Evolutionary conservation across 495 filamentous ascomycete genomes (phyloP), one percentile per base, ranked within the genome.

Genomic region (Penicillium alfredii): DNA sequence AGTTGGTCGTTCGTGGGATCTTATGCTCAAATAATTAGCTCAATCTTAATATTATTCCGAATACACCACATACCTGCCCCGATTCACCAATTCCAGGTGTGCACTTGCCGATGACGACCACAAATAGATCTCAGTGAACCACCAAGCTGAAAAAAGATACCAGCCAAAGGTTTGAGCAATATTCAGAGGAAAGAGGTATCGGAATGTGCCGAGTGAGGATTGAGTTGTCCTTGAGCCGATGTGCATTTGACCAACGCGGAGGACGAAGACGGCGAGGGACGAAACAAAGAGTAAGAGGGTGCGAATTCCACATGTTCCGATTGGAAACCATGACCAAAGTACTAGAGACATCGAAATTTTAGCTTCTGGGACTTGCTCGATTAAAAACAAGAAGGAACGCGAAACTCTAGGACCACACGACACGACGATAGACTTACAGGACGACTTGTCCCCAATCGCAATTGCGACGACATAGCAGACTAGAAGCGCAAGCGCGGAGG

Each of bases 191-290:
- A 77, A 60, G 1, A 77, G 61, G 39, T 66, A 63, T 38, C 52
- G 58, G 38, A 92, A 71, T 8, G 81, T 83, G 27, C 79, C 56
- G 33, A 81, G 70, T 13, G 77, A 71, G 4, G 81, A 87, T 30
- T 69, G 63, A 21, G 83, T 81, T 12, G 82, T 87, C 56, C 87
- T 77, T 23, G 44, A 59, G 53, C 60, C 69, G 53, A 77, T 52
- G 59, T 96, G 93, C 58, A 94, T 73, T 49, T 92, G 82, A 25
- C 82, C 75, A 44, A 96, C 86, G 38, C 92, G 85, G 17, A 96
- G 73, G 45, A 94, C 77, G 56, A 92, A 82, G 35, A 88, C 67
- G 22, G 73, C 69, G 30, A 88, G 67, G 20, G 54, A 56, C 4
- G 73, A 68, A 49, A 92, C 74, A 60, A 88, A 82, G 38, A 90